phyloP scores from a whole-genome alignment of 345 rosid species.

The Nasturtium officinale region DNA sequence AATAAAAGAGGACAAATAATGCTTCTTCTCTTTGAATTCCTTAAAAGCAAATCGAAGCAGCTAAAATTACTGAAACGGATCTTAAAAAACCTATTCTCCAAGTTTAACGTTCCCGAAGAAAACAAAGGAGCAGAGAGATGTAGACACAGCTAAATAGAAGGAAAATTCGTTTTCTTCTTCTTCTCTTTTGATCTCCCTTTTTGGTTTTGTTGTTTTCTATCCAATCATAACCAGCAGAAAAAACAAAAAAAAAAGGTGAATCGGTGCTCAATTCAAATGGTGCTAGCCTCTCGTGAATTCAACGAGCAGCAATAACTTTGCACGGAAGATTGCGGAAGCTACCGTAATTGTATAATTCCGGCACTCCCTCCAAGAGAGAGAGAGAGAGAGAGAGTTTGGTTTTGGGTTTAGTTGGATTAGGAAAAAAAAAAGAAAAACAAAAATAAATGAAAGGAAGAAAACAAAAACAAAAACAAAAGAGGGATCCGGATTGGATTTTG shows the following conservation, averaged over 20 bases:
- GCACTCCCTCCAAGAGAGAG: constrained; percentile 38
- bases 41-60: constrained; percentile 17
- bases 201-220: constrained; percentile 40
- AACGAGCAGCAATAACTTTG: background rate
- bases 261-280: constrained; percentile 30
- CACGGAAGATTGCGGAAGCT: constrained; percentile 15
- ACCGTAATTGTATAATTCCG: constrained; percentile 37
- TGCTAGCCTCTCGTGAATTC: constrained; percentile 21
- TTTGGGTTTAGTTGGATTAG: constrained; percentile 34
- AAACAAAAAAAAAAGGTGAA: constrained; percentile 12
- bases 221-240: constrained; percentile 41
- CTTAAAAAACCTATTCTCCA: constrained; percentile 47
- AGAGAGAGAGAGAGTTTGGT: constrained; percentile 32
- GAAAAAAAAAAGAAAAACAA: background rate
- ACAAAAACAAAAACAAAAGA: background rate
- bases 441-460: constrained; percentile 36
- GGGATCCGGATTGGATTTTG: constrained; percentile 20
- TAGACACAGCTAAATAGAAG: constrained; percentile 4
- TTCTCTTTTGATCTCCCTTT: constrained; percentile 8
- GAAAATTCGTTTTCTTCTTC: constrained; percentile 40
- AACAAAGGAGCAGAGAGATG: constrained; percentile 45
- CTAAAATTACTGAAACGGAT: constrained; percentile 45
- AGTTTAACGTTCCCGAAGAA: constrained; percentile 51
- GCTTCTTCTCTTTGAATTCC: constrained; percentile 16
- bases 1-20: constrained; percentile 10